Evolutionary conservation across 2,329 filamentous ascomycete species (phyloP).

Genomic region (Sporothrix schenckii): DNA sequence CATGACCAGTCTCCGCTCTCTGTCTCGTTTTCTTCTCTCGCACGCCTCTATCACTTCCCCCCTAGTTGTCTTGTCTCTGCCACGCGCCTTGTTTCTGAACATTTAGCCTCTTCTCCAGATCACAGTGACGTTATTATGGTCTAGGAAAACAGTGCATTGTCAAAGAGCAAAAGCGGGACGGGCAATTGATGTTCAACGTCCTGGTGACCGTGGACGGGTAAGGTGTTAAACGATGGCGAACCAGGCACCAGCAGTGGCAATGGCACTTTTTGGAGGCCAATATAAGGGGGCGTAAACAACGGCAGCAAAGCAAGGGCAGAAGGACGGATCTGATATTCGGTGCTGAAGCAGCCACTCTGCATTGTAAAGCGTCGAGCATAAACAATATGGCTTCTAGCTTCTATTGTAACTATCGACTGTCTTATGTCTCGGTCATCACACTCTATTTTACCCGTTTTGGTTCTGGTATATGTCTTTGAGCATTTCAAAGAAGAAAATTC

Average conservation of each 20-base stretch:
- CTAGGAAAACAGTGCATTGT: neutral
- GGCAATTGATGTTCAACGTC: neutral
- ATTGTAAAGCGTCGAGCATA: neutral
- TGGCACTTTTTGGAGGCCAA: neutral
- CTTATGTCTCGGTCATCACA: too few species aligned
- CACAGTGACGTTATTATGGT: neutral
- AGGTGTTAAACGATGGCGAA: neutral
- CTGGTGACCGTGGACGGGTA: neutral
- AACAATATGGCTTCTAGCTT: too few species aligned
- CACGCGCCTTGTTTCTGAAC: constrained; percentile 8
- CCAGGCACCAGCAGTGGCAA: neutral
- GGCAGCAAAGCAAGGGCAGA: neutral
- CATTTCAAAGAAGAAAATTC: neutral
- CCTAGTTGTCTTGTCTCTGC: neutral
- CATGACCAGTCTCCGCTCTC: neutral
- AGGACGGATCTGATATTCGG: constrained; percentile 13
- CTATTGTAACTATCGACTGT: too few species aligned
- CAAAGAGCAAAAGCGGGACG: neutral
- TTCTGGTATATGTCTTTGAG: neutral
- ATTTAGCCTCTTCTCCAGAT: constrained; percentile 12
- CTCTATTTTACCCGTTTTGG: neutral
- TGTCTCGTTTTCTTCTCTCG: neutral
- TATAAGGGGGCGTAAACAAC: constrained; percentile 13
- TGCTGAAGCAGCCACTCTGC: neutral
- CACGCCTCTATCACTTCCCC: neutral